Conservation (phyloP, 1,284 basidiomycete species). For the Tylopilus orsonianus region DNA sequence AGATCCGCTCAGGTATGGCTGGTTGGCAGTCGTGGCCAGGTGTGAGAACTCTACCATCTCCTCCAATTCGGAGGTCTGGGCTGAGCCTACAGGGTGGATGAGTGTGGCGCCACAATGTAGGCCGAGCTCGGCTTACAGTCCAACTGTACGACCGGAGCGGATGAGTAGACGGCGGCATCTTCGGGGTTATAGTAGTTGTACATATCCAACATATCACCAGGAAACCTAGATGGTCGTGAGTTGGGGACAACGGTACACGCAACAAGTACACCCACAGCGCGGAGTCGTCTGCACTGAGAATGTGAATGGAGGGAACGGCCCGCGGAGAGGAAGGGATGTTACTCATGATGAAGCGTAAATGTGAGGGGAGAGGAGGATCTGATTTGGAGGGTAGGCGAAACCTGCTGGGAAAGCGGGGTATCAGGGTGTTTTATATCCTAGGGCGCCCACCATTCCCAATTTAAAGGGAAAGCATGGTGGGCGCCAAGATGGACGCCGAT, state of each 20-base stretch:
- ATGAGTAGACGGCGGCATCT: neutral
- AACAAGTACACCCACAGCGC: conserved; percentile 18
- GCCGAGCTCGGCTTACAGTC: conserved; percentile 8
- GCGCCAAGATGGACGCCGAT: conserved; percentile 10
- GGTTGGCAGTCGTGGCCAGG: conserved; percentile 4
- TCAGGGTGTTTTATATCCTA: conserved; percentile 23
- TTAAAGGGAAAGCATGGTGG: conserved; percentile 8
- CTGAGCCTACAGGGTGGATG: conserved; percentile 12
- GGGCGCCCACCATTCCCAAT: conserved; percentile 11
- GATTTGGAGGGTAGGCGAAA: conserved; percentile 10
- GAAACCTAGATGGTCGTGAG: conserved; percentile 22
- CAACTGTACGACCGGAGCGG: neutral
- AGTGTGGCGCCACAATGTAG: conserved; percentile 21
- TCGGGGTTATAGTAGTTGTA: neutral
- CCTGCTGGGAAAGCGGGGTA: conserved; percentile 3
- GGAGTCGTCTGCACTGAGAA: conserved; percentile 15
- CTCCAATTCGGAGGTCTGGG: conserved; percentile 14
- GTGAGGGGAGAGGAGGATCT: neutral
- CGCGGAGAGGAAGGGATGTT: neutral
- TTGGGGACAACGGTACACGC: neutral
- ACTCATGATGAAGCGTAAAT: conserved; percentile 13
- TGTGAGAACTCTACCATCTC: conserved; percentile 25
- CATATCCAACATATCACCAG: conserved; percentile 4
- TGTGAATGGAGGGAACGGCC: conserved; percentile 21
- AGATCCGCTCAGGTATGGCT: conserved; percentile 11